Conservation (phyloP, 257 asterid genomes). For the Mitragyna speciosa region DNA sequence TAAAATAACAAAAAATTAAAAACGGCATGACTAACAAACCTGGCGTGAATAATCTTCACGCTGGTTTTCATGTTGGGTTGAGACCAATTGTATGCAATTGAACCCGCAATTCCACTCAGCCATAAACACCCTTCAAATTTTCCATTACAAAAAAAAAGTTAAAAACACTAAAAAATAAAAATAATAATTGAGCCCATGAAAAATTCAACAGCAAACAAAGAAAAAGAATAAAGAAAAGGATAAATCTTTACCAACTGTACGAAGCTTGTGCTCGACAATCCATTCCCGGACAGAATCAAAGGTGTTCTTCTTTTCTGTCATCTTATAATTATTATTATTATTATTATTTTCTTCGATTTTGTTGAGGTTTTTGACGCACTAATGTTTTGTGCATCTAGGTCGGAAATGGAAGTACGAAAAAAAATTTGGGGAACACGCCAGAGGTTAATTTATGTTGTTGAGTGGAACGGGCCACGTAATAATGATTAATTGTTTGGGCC, state of each 20-base stretch:
- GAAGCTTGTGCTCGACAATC: slow-evolving; percentile 83
- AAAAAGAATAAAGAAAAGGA: background rate
- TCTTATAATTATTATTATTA: background rate
- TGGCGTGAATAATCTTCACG: slow-evolving; percentile 89
- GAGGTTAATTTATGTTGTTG: background rate
- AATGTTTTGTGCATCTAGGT: background rate
- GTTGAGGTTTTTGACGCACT: background rate
- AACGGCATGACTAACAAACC: slow-evolving; percentile 31
- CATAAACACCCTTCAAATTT: slow-evolving; percentile 36
- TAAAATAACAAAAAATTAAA: background rate
- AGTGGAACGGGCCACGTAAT: background rate
- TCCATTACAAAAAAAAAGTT: background rate
- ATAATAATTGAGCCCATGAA: background rate
- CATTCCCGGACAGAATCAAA: slow-evolving; percentile 64
- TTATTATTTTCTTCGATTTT: background rate
- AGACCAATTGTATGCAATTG: slow-evolving; percentile 93
- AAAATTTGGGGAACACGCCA: background rate
- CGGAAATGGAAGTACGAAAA: background rate
- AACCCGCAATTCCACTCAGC: slow-evolving; percentile 72
- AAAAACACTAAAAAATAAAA: background rate
- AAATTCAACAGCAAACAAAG: background rate
- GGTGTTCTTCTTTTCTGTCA: slow-evolving; percentile 57
- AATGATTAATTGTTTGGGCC: no score
- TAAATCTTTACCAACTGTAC: slow-evolving; percentile 58
- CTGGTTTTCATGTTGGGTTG: slow-evolving; percentile 89